Evolutionary conservation across 495 filamentous ascomycete species (phyloP).

Genomic region (Penicillium paradoxum): DNA sequence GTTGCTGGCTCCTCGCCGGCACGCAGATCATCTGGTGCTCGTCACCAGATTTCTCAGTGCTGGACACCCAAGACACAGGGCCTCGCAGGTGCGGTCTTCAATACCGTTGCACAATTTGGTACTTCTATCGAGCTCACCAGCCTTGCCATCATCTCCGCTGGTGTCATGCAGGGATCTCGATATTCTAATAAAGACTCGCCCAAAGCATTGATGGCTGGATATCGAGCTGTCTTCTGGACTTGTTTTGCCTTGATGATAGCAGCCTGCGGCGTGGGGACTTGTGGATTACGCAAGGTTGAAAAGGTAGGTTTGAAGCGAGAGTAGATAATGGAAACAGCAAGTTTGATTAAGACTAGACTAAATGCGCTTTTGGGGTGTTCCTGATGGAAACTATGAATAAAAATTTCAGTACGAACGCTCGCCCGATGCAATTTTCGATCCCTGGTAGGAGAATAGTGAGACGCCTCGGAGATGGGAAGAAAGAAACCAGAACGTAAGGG

Average conservation of each 20-base stretch:
- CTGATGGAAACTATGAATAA: not conserved
- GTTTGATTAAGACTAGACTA: not conserved
- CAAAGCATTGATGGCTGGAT: constrained; percentile 50
- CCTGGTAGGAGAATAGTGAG: not conserved
- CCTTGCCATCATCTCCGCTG: constrained; percentile 50
- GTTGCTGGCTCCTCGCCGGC: constrained; percentile 45
- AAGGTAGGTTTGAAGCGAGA: constrained; percentile 53
- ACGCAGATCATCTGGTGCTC: constrained; percentile 42
- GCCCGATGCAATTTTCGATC: not conserved
- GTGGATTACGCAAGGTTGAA: constrained; percentile 49
- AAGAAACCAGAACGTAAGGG: not conserved
- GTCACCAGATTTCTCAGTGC: constrained; percentile 38
- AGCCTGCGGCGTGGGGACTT: constrained; percentile 36
- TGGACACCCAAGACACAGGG: constrained; percentile 48
- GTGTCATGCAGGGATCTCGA: constrained; percentile 38
- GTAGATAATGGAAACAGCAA: not conserved
- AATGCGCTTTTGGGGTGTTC: not conserved
- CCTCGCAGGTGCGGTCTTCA: constrained; percentile 61
- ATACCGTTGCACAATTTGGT: constrained; percentile 58
- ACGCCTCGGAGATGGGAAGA: not conserved
- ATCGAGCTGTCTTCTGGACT: constrained; percentile 57
- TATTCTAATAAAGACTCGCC: constrained; percentile 24
- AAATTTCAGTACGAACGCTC: not conserved
- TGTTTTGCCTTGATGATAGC: constrained; percentile 47
- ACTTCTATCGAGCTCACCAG: constrained; percentile 53